Percentiles rank a stretch among this genome's conserved stretches.
Conservation (phyloP, 495 filamentous ascomycete genomes). For the Aspergillus kassunensis region DNA sequence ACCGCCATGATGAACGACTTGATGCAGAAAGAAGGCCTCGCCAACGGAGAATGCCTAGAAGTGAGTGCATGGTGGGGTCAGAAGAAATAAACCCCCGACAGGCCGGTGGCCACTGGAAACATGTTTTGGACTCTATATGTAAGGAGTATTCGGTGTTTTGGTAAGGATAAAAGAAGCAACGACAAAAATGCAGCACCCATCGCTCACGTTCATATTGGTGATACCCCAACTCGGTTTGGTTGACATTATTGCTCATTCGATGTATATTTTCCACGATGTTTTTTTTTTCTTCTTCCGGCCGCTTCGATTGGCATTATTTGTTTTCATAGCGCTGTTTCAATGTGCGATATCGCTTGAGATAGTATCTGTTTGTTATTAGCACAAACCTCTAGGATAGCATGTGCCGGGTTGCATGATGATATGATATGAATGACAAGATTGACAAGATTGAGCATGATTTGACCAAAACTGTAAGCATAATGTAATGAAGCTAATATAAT, state of each 20-base stretch:
- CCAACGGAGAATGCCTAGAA: slow-evolving; percentile 86
- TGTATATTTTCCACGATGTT: slow-evolving; percentile 23
- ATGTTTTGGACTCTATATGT: slow-evolving; percentile 16
- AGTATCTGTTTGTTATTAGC: slow-evolving; percentile 61
- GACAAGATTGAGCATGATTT: not conserved
- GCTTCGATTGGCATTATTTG: slow-evolving; percentile 23
- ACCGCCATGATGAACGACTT: slow-evolving; percentile 81
- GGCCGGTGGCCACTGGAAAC: slow-evolving; percentile 11
- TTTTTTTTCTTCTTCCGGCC: slow-evolving; percentile 1
- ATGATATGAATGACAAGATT: slow-evolving; percentile 13
- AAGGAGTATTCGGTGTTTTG: slow-evolving; percentile 17
- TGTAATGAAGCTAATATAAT: not conserved
- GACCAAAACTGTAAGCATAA: not conserved
- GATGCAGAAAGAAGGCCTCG: slow-evolving; percentile 70
- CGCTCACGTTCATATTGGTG: slow-evolving; percentile 44
- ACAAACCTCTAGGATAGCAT: slow-evolving; percentile 7
- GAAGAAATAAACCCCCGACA: slow-evolving; percentile 47
- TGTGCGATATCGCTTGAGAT: slow-evolving; percentile 88
- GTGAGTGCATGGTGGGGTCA: slow-evolving; percentile 91
- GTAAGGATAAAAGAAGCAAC: slow-evolving; percentile 18
- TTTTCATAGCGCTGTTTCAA: slow-evolving; percentile 77
- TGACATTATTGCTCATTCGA: slow-evolving; percentile 19
- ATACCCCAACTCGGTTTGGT: slow-evolving; percentile 33
- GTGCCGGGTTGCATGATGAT: slow-evolving; percentile 22
- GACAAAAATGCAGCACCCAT: slow-evolving; percentile 29